Evolutionary conservation across 78 protist species (phyloP), one percentile per base, ranked within the genome.

Genomic region (Diacronema lutheri): DNA sequence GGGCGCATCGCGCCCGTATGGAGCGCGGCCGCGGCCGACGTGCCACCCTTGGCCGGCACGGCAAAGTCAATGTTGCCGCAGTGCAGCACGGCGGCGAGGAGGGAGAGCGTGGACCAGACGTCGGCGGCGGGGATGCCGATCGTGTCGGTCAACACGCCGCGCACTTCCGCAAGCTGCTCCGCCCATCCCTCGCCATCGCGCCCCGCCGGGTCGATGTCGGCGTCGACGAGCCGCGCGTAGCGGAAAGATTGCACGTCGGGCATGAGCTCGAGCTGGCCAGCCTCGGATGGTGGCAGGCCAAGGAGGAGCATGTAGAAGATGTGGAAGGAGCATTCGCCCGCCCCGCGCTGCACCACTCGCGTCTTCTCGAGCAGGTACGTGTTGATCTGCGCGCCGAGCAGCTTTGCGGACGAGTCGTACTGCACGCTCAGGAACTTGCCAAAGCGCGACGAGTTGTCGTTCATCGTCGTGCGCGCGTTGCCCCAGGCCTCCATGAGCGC

Each of bases 401-500:
- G 61, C 13, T 0, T 0, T 19, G 60, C 87, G 5, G 74, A 33
- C 41, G 62, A 0, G 69, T 83, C 87, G 76, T 76, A 85, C 16
- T 66, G 44, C 35, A 84, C 61, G 11, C 55, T 13, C 56, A 84
- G 72, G n/a, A 37, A 72, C 40, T 72, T 72, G n/a, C 84, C 91
- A 35, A 94, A 95, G 65, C 98, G 93, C 13, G 92, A 84, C 4
- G 94, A 89, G 85, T 94, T 94, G 90, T 93, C 90, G 89, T 94
- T 94, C 77, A 90, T 88, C 14, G 89, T 50, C 21, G 95, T 94
- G 81, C 91, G 92, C 41, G 97, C 96, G 84, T 94, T 95, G 37
- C 98, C 98, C 62, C 93, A 96, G 55, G 97, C 94, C 77, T 95
- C 97, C 64, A 95, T 83, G 38, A 93, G 26, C 29, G 96, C 96